Conservation (phyloP, 805 yeast species). For the Spathaspora arborariae region DNA sequence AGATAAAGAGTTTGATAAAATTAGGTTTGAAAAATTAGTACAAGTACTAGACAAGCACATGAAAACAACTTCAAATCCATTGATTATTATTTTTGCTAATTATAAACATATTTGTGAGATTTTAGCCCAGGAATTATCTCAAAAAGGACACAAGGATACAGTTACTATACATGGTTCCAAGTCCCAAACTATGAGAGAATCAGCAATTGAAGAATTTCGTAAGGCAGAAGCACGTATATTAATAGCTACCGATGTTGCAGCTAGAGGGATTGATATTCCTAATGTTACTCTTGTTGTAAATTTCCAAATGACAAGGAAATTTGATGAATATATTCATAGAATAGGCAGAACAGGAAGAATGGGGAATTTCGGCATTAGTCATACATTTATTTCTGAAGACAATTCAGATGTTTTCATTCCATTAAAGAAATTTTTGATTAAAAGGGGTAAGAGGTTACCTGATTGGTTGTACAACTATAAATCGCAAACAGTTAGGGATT, state of each 20-base stretch:
- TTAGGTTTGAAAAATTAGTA: constrained; percentile 41
- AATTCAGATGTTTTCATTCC: constrained; percentile 53
- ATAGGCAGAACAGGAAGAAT: constrained; percentile 98
- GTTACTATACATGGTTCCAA: constrained; percentile 83
- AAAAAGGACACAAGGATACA: constrained; percentile 42
- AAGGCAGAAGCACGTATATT: constrained; percentile 55
- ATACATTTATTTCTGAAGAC: constrained; percentile 59
- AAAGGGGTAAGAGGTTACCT: constrained; percentile 21
- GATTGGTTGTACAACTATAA: constrained; percentile 14
- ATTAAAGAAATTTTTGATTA: constrained; percentile 45
- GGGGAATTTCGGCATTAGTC: constrained; percentile 72
- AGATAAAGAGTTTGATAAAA: constrained; percentile 25
- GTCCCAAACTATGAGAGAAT: constrained; percentile 80
- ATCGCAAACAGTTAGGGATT: constrained; percentile 4
- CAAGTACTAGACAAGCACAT: constrained; percentile 45
- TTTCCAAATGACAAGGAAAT: constrained; percentile 72
- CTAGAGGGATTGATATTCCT: constrained; percentile 92
- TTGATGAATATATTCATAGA: constrained; percentile 87
- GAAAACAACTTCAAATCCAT: constrained; percentile 8
- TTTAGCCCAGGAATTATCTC: constrained; percentile 48
- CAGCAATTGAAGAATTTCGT: constrained; percentile 60
- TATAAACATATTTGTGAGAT: constrained; percentile 69
- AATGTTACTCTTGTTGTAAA: constrained; percentile 82
- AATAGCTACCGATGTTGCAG: constrained; percentile 94
- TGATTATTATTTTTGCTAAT: constrained; percentile 77